Conservation (phyloP, 352 stramenopile species). For the Aphanomyces invadans region DNA sequence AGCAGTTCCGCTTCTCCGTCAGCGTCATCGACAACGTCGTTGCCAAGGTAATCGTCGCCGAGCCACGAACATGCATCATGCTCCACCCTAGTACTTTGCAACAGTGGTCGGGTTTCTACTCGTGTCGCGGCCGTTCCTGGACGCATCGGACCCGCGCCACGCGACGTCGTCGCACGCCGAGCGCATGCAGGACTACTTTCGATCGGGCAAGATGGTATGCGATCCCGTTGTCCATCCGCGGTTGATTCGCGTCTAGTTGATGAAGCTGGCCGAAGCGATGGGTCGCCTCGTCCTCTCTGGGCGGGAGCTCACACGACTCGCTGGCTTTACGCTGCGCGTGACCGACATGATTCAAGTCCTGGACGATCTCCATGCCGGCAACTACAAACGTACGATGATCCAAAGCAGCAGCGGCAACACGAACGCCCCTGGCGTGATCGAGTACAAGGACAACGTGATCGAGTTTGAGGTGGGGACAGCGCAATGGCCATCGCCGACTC, state of each 20-base stretch:
- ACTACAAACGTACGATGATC: constrained; percentile 75
- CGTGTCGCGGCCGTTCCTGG: constrained; percentile 63
- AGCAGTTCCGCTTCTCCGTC: constrained; percentile 81
- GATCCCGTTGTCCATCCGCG: not conserved
- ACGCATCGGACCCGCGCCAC: constrained; percentile 45
- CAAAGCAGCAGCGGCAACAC: constrained; percentile 31
- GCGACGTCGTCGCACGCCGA: constrained; percentile 60
- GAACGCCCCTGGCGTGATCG: constrained; percentile 43
- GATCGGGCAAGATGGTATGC: constrained; percentile 67
- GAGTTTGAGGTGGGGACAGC: constrained; percentile 49
- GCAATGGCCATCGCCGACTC: not conserved
- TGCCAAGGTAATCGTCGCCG: constrained; percentile 65
- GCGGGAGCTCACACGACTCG: constrained; percentile 73
- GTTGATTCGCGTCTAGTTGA: constrained; percentile 14
- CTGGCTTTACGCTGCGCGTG: constrained; percentile 66
- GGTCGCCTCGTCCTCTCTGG: constrained; percentile 77
- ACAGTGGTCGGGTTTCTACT: constrained; percentile 76
- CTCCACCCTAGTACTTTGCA: constrained; percentile 65
- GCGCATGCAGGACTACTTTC: constrained; percentile 80
- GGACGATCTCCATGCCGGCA: constrained; percentile 46
- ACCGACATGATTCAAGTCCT: constrained; percentile 78
- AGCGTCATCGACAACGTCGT: constrained; percentile 79
- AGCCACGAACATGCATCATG: too few relatives aligned
- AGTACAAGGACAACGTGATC: constrained; percentile 65
- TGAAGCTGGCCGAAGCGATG: constrained; percentile 82